Base-by-base conservation (phyloP, 345 rosid species). In the Hypericum androsaemum region DNA sequence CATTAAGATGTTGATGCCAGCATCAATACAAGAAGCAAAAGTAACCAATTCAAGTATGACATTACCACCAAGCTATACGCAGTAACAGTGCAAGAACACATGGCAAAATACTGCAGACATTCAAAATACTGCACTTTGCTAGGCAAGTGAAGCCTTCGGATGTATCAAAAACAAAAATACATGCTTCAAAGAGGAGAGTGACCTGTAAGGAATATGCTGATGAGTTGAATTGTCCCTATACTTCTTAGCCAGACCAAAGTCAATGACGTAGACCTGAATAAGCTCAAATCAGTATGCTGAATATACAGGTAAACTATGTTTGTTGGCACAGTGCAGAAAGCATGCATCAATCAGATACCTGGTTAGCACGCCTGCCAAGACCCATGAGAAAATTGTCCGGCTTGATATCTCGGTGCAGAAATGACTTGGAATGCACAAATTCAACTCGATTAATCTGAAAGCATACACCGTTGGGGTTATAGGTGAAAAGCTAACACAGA, bases 311-410 rank as follows among this genome's bases (percentile, higher is more conserved):
- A 55, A 13, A 63, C 39, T 41, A 47, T 41, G 63, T 38, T 14
- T 39, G 12, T 37, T 41, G 14, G 12, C 2, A 46, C 9, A 32
- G 13, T 12, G 41, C 61, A 3, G 50, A 63, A 56, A 54, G 53
- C 1, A 39, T 5, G 43, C 39, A 59, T 42, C 45, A 50, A 56
- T 68, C 40, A 36, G 54, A 41, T 28, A 88, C 94, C 94, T 80
- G 87, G 69, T 82, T 84, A 3, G 89, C 94, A 15, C 88, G 94
- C 64, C 86, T 73, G 52, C 94, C 96, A 28, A 88, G 82, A 50
- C 96, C 96, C 94, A 84, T 88, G 14, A 88, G 82, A 69, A 88
- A 88, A 74, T 88, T 88, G 65, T 88, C 96, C 11, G 96, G 89
- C 72, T 88, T 88, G 65, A 88, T 82, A 63, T 88, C 96, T 55